phyloP scores from a whole-genome alignment of 257 asterid genomes.

The Vinca minor region DNA sequence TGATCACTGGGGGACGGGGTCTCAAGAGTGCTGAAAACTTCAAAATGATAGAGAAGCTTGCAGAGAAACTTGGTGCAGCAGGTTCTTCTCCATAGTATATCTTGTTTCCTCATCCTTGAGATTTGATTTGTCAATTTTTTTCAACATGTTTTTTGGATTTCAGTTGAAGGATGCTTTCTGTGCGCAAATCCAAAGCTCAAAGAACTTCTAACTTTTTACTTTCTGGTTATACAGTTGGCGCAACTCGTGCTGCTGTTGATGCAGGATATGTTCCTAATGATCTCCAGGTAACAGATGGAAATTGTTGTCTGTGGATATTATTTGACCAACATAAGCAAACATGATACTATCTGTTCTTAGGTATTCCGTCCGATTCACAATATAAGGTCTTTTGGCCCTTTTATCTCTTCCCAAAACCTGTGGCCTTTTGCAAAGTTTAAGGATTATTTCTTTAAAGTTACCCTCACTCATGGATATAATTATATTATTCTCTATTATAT shows the following conservation, averaged over 20 bases:
- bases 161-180: not conserved
- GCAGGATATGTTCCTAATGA: constrained; percentile 96
- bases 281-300: constrained; percentile 57
- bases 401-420: too few relatives aligned
- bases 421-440: too few relatives aligned
- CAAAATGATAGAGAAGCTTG: constrained; percentile 85
- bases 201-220: not conserved
- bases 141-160: not conserved
- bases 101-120: not conserved
- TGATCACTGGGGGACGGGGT: constrained; percentile 85
- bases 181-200: not conserved
- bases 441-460: too few relatives aligned
- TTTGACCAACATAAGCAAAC: not conserved
- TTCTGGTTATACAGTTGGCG: constrained; percentile 59
- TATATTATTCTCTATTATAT: too few relatives aligned
- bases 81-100: constrained; percentile 31
- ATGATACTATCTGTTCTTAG: not conserved
- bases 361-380: too few relatives aligned
- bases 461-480: too few relatives aligned
- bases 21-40: constrained; percentile 89
- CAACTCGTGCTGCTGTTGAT: constrained; percentile 99
- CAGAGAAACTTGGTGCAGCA: constrained; percentile 99
- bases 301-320: constrained; percentile 4
- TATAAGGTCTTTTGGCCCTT: not conserved
- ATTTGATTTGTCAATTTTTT: not conserved